These are phyloP conservation scores for Amborella trichopoda DNA, from an alignment of 164 flowering plant genomes.

Conservation along the genomic window DNA sequence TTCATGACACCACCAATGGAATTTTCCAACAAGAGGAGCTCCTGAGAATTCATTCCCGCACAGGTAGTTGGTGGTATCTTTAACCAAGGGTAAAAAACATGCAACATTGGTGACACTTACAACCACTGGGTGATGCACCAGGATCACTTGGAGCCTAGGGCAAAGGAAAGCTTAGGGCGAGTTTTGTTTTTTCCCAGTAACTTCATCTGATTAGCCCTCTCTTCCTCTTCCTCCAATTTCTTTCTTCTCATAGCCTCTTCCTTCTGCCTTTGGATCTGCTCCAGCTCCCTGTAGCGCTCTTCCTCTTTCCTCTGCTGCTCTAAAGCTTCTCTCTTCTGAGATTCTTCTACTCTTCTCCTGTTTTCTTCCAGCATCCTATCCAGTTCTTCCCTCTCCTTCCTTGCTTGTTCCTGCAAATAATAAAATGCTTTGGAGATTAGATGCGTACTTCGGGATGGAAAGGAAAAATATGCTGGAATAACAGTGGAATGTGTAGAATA, in stretches of 20 bases:
- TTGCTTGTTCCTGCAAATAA: slow-evolving; percentile 54
- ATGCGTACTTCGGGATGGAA: too few species aligned
- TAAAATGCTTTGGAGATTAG: too few species aligned
- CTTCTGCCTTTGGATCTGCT: slow-evolving; percentile 70
- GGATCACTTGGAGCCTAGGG: slow-evolving; percentile 68
- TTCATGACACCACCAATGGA: too few species aligned
- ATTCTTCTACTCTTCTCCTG: slow-evolving; percentile 59
- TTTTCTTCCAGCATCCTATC: slow-evolving; percentile 87
- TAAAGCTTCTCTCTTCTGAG: slow-evolving; percentile 76
- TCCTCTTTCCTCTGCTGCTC: slow-evolving; percentile 82
- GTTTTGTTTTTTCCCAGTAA: slow-evolving; percentile 92
- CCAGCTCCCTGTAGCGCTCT: slow-evolving; percentile 70
- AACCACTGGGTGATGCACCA: too few species aligned
- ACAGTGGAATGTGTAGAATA: too few species aligned
- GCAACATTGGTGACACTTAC: too few species aligned
- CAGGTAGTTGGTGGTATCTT: too few species aligned
- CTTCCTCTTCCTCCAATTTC: slow-evolving; percentile 87
- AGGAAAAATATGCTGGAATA: too few species aligned
- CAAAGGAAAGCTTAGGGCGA: slow-evolving; percentile 88
- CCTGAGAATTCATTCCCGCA: too few species aligned
- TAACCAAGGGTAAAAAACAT: too few species aligned
- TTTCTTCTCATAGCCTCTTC: slow-evolving; percentile 86
- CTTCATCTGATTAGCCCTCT: slow-evolving; percentile 66
- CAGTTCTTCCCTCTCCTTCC: slow-evolving; percentile 74
- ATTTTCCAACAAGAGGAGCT: too few species aligned